Percentiles rank a stretch among this genome's conserved stretches.
Conservation (phyloP, 768 basidiomycete species). For the Polyporus arcularius region DNA sequence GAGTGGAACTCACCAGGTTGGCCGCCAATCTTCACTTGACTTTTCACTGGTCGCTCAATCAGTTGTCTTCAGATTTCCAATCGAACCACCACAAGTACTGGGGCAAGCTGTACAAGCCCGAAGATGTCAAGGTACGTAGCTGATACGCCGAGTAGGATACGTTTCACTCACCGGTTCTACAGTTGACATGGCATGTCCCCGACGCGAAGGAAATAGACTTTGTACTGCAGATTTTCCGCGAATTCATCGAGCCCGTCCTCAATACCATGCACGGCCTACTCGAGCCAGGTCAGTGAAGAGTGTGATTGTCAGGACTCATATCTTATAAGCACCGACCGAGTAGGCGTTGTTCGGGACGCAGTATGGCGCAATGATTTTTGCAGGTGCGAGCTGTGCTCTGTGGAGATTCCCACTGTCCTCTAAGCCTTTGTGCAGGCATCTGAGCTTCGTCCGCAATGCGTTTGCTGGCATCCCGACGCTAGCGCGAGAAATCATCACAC, state of each 20-base stretch:
- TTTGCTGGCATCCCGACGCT: conserved; percentile 76
- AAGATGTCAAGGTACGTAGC: conserved; percentile 63
- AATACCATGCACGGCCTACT: conserved; percentile 57
- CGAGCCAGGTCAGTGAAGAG: conserved; percentile 42
- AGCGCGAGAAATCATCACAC: conserved; percentile 51
- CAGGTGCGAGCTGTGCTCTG: conserved; percentile 44
- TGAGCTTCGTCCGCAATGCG: conserved; percentile 73
- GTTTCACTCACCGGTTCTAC: not conserved
- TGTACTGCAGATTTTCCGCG: conserved; percentile 65
- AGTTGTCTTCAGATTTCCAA: conserved; percentile 55
- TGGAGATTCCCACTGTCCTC: not conserved
- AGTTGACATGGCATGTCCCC: conserved; percentile 83
- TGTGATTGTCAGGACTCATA: not conserved
- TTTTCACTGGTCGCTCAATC: not conserved
- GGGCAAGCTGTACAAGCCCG: conserved; percentile 74
- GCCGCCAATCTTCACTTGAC: conserved; percentile 1
- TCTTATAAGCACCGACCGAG: not conserved
- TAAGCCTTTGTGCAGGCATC: conserved; percentile 42
- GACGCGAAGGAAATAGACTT: conserved; percentile 71
- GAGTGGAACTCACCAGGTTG: conserved; percentile 75
- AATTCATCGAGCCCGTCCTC: conserved; percentile 66
- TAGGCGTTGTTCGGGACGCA: conserved; percentile 53
- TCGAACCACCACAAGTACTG: conserved; percentile 71
- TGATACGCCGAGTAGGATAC: not conserved
- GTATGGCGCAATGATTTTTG: conserved; percentile 88